Conservation (phyloP, 129 eudicot species). For the Saussurea involucrata region DNA sequence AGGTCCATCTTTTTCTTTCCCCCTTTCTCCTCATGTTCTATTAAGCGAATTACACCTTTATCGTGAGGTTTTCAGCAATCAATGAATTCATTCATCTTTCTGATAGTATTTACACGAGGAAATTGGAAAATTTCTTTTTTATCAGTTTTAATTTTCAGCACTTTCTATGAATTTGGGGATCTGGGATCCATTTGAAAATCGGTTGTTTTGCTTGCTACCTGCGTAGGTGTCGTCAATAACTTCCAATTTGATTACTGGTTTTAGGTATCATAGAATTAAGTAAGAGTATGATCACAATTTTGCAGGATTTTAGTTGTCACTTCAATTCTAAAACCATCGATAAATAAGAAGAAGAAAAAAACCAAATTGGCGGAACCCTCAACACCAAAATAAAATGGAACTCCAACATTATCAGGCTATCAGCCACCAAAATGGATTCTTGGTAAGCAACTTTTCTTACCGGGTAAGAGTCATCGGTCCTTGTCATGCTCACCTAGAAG, state of each 20-base stretch:
- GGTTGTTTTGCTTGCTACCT: not conserved
- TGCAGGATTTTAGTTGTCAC: not conserved
- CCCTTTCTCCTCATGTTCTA: not conserved
- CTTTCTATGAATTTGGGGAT: conserved; percentile 7
- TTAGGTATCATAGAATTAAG: not conserved
- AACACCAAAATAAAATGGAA: not conserved
- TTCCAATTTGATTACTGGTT: not conserved
- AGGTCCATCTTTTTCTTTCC: conserved; percentile 35
- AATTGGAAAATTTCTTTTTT: not conserved
- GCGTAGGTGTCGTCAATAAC: no score
- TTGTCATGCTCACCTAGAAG: no score
- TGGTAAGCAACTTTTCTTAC: no score
- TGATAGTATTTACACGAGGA: not conserved
- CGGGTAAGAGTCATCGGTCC: no score
- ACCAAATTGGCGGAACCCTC: not conserved
- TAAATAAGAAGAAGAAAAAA: no score
- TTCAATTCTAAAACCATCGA: no score
- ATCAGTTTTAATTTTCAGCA: not conserved
- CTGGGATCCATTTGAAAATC: not conserved
- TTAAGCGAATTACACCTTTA: not conserved
- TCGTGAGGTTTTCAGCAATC: not conserved
- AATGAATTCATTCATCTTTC: not conserved
- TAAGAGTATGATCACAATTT: not conserved
- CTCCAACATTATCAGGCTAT: no score
- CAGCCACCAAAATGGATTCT: no score